Conservation (phyloP, 2,329 filamentous ascomycete genomes). For the Sclerotinia spermophila region DNA sequence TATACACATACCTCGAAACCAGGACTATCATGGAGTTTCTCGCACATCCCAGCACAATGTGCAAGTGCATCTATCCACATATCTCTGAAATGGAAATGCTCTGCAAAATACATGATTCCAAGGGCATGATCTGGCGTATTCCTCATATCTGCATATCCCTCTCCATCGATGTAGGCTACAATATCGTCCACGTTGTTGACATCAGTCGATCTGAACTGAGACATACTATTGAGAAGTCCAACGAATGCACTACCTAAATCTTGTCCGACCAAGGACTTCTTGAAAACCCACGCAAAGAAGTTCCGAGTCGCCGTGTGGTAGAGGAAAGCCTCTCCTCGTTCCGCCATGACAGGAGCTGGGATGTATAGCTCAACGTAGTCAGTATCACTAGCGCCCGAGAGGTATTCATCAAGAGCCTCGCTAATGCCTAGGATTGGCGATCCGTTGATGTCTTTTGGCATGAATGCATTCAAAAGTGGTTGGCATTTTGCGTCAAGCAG, state of each 20-base stretch:
- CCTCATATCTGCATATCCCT: conserved; percentile 66
- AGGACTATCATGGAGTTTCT: conserved; percentile 51
- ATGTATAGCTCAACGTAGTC: conserved; percentile 59
- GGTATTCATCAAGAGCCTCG: not conserved
- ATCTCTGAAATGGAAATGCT: conserved; percentile 59
- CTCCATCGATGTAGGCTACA: conserved; percentile 61
- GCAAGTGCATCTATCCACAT: conserved; percentile 71
- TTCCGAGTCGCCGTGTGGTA: conserved; percentile 71
- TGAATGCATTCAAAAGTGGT: conserved; percentile 55
- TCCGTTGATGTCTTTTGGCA: conserved; percentile 32
- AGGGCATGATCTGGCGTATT: conserved; percentile 65
- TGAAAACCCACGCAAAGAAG: conserved; percentile 67
- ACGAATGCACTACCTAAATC: conserved; percentile 63
- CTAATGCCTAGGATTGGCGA: conserved; percentile 21
- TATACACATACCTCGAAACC: conserved; percentile 57
- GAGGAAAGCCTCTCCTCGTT: conserved; percentile 52
- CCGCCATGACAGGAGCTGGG: conserved; percentile 55
- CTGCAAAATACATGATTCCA: conserved; percentile 64
- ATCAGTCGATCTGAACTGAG: conserved; percentile 53
- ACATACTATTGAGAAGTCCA: conserved; percentile 61
- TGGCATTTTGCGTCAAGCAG: conserved; percentile 57
- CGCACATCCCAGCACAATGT: conserved; percentile 76
- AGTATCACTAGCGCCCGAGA: conserved; percentile 3
- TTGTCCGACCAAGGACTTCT: conserved; percentile 63
- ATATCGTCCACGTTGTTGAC: conserved; percentile 59